phyloP scores from a whole-genome alignment of 192 early-diverging fungal genomes.

The Geranomyces variabilis region DNA sequence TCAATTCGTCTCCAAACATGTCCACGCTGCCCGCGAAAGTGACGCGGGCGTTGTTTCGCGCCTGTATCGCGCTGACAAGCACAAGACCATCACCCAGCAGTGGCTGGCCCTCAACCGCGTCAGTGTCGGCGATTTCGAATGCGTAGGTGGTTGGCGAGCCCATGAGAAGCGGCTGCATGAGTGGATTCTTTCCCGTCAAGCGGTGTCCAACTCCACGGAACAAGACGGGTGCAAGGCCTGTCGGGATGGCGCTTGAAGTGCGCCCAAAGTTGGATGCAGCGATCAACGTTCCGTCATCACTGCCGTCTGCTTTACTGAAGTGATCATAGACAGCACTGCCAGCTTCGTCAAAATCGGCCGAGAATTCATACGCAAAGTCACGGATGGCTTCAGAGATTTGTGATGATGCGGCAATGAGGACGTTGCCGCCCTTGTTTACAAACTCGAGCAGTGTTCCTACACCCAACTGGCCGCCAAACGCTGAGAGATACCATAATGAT shows the following conservation, averaged over 20 bases:
- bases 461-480: constrained; percentile 50
- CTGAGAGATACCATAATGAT: constrained; percentile 27
- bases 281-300: constrained; percentile 55
- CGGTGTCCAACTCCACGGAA: constrained; percentile 82
- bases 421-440: constrained; percentile 88
- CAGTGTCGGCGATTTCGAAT: constrained; percentile 48
- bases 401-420: constrained; percentile 72
- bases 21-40: constrained; percentile 80
- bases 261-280: constrained; percentile 54
- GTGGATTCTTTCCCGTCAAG: constrained; percentile 61
- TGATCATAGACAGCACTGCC: constrained; percentile 76
- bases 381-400: constrained; percentile 70
- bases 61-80: constrained; percentile 85
- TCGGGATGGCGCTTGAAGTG: constrained; percentile 38
- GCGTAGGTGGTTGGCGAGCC: constrained; percentile 68
- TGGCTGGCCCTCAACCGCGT: constrained; percentile 39
- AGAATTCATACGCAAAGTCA: constrained; percentile 88
- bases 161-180: constrained; percentile 66
- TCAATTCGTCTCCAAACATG: constrained; percentile 76
- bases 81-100: constrained; percentile 66
- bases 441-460: constrained; percentile 76
- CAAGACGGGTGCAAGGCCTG: constrained; percentile 52
- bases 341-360: constrained; percentile 78
- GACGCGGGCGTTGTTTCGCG: constrained; percentile 85
- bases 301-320: constrained; percentile 51